phyloP scores from a whole-genome alignment of 140 eudicot genomes.

The Erigeron philadelphicus region DNA sequence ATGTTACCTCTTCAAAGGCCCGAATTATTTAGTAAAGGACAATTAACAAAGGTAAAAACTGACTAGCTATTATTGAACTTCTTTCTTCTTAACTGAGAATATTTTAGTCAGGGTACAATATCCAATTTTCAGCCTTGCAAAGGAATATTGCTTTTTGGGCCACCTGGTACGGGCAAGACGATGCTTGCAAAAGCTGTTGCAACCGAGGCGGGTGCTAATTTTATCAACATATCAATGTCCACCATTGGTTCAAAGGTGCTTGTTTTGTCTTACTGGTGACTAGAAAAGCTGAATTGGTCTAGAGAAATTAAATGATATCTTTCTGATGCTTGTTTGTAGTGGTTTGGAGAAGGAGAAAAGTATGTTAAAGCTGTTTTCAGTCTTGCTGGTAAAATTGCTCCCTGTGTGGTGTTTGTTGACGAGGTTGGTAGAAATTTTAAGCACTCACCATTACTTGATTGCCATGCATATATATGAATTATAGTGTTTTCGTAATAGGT shows the following conservation, averaged over 20 bases:
- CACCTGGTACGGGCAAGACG: constrained; percentile 96
- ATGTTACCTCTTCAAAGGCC: constrained; percentile 95
- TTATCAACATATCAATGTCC: constrained; percentile 88
- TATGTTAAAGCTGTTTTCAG: constrained; percentile 86
- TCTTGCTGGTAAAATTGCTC: constrained; percentile 86
- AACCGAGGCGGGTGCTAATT: constrained; percentile 96
- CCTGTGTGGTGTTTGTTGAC: constrained; percentile 78
- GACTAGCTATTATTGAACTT: background rate
- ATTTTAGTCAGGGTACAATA: background rate
- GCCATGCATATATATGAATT: background rate
- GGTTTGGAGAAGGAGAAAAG: constrained; percentile 98
- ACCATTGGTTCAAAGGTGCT: constrained; percentile 83
- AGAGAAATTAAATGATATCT: background rate
- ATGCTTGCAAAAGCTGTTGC: constrained; percentile 99
- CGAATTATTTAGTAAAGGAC: constrained; percentile 82
- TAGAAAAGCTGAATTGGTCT: background rate
- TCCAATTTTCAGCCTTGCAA: constrained; percentile 65
- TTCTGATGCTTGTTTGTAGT: constrained; percentile 37
- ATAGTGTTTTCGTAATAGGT: constrained; percentile 39
- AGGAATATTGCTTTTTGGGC: constrained; percentile 91
- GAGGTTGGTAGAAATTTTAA: constrained; percentile 51
- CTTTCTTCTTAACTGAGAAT: too few relatives aligned
- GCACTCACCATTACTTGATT: background rate
- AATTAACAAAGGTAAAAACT: constrained; percentile 63
- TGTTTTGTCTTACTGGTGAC: background rate